Evolutionary conservation across 768 basidiomycete genomes (phyloP), one percentile per base, ranked within the genome.

Genomic region (Boletus edulis): DNA sequence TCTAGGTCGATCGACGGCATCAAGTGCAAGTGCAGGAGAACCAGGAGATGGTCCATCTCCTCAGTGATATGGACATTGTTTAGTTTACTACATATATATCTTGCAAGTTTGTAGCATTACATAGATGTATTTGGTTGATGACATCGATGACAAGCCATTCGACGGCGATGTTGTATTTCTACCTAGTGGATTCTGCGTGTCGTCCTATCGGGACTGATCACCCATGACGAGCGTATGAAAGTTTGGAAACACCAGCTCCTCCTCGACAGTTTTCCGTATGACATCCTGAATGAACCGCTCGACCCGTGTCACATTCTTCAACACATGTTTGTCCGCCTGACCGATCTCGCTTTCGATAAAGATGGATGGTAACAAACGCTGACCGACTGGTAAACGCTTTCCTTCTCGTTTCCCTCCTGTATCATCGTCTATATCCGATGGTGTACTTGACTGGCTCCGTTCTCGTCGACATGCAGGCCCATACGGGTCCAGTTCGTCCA

Each of bases 261-360:
- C 96, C 68, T 97, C 94, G 43, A 99, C 74, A 2, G 94, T 95
- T 70, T 91, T 98, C 56, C 96, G 82, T 57, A 98, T 88, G 34
- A 96, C 91, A 65, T 98, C 94, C 69, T 94, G 89, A 48, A 98
- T 93, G 71, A 98, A 98, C 34, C 87, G 79, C 72, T 99, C 96
- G 13, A 99, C 90, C 54, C 96, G 84, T 5, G 91, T 92, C 24
- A 98, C 96, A 61, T 98, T 98, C 72, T 94, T 91, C 59, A 98
- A 67, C 12, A 97, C 91, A 75, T 98, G 95, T 59, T 94, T 96
- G 68, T 98, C 94, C 45, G 87, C 76, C 75, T 98, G 91, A 4
- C 96, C 96, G 48, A 98, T 96, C 76, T 98, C 95, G 65, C 91
- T 94, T 73, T 98, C 96, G 71, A 98, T 95, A 62, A 86, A 82